These are phyloP conservation scores for Saccharomyces uvarum DNA, from an alignment of 1,139 yeast species.

Conservation along the genomic window DNA sequence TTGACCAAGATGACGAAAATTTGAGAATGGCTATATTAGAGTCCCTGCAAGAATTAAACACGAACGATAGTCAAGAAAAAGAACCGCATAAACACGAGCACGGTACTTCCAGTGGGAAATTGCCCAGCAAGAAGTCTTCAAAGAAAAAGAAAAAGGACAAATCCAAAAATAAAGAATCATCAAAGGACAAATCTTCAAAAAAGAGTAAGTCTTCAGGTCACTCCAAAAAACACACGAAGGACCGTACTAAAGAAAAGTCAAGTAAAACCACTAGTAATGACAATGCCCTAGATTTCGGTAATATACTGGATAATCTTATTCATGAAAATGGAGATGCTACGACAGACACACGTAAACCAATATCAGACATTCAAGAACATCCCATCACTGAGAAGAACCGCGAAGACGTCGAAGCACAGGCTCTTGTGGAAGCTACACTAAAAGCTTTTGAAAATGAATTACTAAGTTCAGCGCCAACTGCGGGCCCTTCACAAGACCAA, in stretches of 20 bases:
- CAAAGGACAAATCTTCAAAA: constrained; percentile 7
- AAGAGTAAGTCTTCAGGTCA: background rate
- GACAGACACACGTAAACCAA: background rate
- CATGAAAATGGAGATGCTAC: background rate
- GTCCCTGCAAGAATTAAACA: constrained; percentile 23
- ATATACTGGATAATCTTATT: background rate
- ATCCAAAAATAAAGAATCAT: constrained; percentile 8
- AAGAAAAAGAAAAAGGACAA: constrained; percentile 18
- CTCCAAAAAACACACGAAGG: constrained; percentile 1
- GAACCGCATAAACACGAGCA: constrained; percentile 1
- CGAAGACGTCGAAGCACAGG: constrained; percentile 28
- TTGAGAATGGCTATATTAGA: constrained; percentile 29
- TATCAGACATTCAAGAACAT: constrained; percentile 1
- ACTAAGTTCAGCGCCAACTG: constrained; percentile 15
- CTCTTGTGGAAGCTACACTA: constrained; percentile 29
- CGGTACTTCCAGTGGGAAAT: background rate
- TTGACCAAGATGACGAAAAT: constrained; percentile 31
- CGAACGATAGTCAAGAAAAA: constrained; percentile 9
- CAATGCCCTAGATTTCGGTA: constrained; percentile 3
- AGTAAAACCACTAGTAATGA: constrained; percentile 13
- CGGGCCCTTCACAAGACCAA: constrained; percentile 5
- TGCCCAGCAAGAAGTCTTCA: constrained; percentile 11
- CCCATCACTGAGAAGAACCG: constrained; percentile 3
- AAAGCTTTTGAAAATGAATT: constrained; percentile 30
- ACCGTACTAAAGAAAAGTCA: background rate